These are phyloP conservation scores for Salix arbutifolia DNA, from an alignment of 345 rosid species.

Conservation along the genomic window DNA sequence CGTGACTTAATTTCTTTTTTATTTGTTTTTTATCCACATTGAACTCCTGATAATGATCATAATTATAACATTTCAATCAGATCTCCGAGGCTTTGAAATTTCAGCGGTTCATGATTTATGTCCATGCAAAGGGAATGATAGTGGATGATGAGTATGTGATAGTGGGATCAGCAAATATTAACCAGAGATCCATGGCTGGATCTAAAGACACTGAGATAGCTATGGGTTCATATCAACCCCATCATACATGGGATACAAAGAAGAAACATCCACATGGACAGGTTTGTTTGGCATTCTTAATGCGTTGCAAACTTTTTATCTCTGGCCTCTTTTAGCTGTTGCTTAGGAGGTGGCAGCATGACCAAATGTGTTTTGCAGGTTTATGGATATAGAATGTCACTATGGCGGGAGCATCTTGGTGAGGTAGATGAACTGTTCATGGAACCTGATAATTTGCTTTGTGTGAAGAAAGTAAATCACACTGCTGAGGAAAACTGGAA, in stretches of 20 bases:
- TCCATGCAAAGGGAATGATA: constrained; percentile 91
- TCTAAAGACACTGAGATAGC: constrained; percentile 90
- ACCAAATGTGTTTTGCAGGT: constrained; percentile 36
- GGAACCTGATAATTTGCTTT: constrained; percentile 54
- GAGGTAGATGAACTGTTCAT: constrained; percentile 26
- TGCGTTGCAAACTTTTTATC: background rate
- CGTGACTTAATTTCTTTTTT: too few relatives aligned
- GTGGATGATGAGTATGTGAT: constrained; percentile 87
- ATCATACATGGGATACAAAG: constrained; percentile 57
- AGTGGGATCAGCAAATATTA: constrained; percentile 89
- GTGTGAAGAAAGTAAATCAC: constrained; percentile 56
- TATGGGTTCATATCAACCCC: constrained; percentile 96
- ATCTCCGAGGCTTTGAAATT: constrained; percentile 1
- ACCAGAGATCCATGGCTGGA: constrained; percentile 98
- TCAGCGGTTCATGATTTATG: constrained; percentile 82
- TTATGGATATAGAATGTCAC: constrained; percentile 85
- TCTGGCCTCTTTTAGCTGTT: background rate
- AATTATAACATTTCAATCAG: background rate
- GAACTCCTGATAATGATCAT: background rate
- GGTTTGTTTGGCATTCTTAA: constrained; percentile 39
- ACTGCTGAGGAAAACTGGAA: constrained; percentile 67
- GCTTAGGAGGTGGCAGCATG: background rate
- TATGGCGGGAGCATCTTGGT: constrained; percentile 94
- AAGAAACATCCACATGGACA: constrained; percentile 68
- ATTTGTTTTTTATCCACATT: background rate